Evolutionary conservation across 768 basidiomycete species (phyloP).

Genomic region (Tulasnella calospora): DNA sequence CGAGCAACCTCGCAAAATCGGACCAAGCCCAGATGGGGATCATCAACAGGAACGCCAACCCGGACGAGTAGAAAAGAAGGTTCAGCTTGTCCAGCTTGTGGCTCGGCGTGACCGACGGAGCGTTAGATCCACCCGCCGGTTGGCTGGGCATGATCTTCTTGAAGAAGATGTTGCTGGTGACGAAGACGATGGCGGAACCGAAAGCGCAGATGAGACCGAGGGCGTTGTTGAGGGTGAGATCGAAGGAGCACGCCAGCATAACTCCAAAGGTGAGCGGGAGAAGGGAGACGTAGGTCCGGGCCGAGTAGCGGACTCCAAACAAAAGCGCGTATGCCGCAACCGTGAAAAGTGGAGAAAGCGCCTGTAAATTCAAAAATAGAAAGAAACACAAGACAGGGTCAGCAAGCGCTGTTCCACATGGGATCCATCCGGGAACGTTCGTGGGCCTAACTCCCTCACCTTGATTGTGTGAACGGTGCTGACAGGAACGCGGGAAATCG

Average conservation of each 20-base stretch:
- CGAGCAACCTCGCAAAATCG: constrained; percentile 61
- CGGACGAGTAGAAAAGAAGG: constrained; percentile 86
- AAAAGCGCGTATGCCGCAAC: constrained; percentile 91
- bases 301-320: constrained; percentile 89
- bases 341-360: constrained; percentile 93
- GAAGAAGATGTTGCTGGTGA: constrained; percentile 97
- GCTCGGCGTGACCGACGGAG: constrained; percentile 36
- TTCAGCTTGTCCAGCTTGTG: constrained; percentile 97
- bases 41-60: constrained; percentile 94
- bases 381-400: constrained; percentile 14
- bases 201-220: constrained; percentile 92
- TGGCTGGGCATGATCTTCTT: constrained; percentile 89
- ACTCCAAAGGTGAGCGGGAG: constrained; percentile 94
- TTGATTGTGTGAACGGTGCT: constrained; percentile 99
- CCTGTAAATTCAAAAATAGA: constrained; percentile 51
- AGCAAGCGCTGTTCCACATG: background rate
- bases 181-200: constrained; percentile 94
- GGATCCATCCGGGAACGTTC: background rate
- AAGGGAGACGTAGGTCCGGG: constrained; percentile 85
- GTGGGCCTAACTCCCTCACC: constrained; percentile 45
- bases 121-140: constrained; percentile 41
- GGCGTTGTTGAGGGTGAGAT: constrained; percentile 79
- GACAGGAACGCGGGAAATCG: constrained; percentile 92
- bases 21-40: constrained; percentile 90
- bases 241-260: constrained; percentile 95